A percentile compares a stretch with the other conserved stretches of the same genome.
Evolutionary conservation across 1,284 basidiomycete genomes (phyloP).

Genomic region (Hypsizygus ulmarius): DNA sequence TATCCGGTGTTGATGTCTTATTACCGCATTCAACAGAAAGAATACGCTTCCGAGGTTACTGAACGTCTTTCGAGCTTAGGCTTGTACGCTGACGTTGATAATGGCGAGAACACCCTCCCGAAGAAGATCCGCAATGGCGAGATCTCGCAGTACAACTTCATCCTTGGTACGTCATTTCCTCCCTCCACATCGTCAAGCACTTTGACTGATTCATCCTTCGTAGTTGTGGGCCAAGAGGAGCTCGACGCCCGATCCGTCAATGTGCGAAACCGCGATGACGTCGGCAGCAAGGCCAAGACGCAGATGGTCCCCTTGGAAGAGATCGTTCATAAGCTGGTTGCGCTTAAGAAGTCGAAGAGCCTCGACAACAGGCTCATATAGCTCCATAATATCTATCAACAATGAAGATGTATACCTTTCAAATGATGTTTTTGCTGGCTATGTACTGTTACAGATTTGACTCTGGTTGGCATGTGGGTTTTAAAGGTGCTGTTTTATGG

Average conservation of each 20-base stretch:
- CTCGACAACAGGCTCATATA: constrained; percentile 47
- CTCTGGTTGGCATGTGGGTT: too few species aligned
- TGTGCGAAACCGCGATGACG: constrained; percentile 91
- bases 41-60: constrained; percentile 84
- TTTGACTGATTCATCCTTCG: constrained; percentile 4
- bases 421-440: neutral
- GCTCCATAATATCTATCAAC: constrained; percentile 3
- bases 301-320: constrained; percentile 68
- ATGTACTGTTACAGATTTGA: neutral
- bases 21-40: constrained; percentile 55
- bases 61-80: constrained; percentile 69
- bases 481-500: too few species aligned
- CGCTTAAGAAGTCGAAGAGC: constrained; percentile 61
- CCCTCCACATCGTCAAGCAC: constrained; percentile 1
- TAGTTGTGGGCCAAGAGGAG: constrained; percentile 95
- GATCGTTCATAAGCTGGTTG: constrained; percentile 61
- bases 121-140: constrained; percentile 97
- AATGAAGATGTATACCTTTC: constrained; percentile 3
- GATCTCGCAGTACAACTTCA: constrained; percentile 95
- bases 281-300: constrained; percentile 75
- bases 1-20: neutral
- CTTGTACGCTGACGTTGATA: constrained; percentile 90
- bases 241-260: constrained; percentile 85
- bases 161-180: constrained; percentile 69
- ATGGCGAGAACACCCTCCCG: constrained; percentile 87